Base-by-base conservation (phyloP, 208 protist genomes). In the Porcisia hertigi region DNA sequence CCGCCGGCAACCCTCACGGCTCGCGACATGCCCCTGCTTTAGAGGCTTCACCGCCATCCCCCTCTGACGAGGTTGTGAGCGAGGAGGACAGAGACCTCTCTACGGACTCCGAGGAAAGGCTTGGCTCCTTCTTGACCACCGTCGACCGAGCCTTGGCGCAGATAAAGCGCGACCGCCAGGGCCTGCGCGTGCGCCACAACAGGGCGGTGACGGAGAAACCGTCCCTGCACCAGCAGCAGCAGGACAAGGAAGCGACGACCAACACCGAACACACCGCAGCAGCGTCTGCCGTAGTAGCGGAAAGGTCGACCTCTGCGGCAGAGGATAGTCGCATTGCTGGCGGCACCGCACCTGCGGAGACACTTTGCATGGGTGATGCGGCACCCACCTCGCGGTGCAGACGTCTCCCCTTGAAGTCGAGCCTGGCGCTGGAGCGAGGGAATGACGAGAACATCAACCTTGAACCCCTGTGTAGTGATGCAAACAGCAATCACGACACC, bases 51-150 rank as follows among this genome's bases (percentile, higher is more conserved):
- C n/a, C 18, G 36, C 49, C 47, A 41, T 8, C 45, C 30, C 55
- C 20, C 30, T 12, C 14, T 18, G 57, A 43, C 23, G 64, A 60
- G 5, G 49, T 78, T 14, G 23, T 47, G 36, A 69, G 73, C 16
- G 43, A 55, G 52, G 36, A 47, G 23, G 25, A 64, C 63, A 69
- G 39, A 9, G 49, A 23, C 36, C 23, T 53, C 39, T 2, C 58
- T 14, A 39, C 53, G 4, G 69, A 71, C 39, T 20, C 66, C 49
- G 58, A 60, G 16, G 39, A 76, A 25, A 69, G 73, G 18, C 62
- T 77, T 30, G 55, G 72, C 59, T 79, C 73, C 54, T 78, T 79
- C 54, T 53, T 81, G 5, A 71, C 71, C 3, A 70, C 77, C 16
- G 71, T 71, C 18, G 58, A 71, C 30, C 71, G 71, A 3, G 71